Evolutionary conservation across 73 alveolate species (phyloP).

Genomic region (Paramecium sonneborni): DNA sequence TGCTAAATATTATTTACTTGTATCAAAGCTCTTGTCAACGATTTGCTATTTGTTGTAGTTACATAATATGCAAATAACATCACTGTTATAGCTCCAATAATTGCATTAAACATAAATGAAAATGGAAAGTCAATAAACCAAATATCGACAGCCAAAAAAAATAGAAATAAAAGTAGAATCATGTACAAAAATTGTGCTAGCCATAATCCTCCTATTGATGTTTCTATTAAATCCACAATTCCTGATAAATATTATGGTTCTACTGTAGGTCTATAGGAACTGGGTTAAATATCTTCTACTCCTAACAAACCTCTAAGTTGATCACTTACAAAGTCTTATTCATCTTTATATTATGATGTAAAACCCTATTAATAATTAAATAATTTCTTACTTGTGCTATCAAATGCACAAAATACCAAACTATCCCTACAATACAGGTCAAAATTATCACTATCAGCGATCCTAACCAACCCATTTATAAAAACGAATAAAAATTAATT

Average conservation of each 20-base stretch:
- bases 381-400: conserved; percentile 19
- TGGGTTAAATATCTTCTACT: neutral
- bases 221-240: conserved; percentile 24
- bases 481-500: conserved; percentile 8
- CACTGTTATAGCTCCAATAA: neutral
- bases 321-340: neutral
- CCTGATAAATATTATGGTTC: conserved; percentile 51
- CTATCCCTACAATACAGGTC: neutral
- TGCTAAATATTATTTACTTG: neutral
- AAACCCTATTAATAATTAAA: neutral
- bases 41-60: neutral
- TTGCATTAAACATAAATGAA: neutral
- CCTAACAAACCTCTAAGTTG: neutral
- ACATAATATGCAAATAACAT: conserved; percentile 21
- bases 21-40: conserved; percentile 20
- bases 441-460: neutral
- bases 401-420: conserved; percentile 46
- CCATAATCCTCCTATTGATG: neutral
- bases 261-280: conserved; percentile 9
- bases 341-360: neutral
- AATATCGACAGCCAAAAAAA: neutral
- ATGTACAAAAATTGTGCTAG: conserved; percentile 3
- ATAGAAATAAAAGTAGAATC: neutral
- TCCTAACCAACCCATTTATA: conserved; percentile 22
- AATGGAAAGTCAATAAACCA: conserved; percentile 32